Percentiles rank a stretch among this genome's conserved stretches.
Conservation (phyloP, 2,329 filamentous ascomycete genomes). For the Aspergillus fructus region DNA sequence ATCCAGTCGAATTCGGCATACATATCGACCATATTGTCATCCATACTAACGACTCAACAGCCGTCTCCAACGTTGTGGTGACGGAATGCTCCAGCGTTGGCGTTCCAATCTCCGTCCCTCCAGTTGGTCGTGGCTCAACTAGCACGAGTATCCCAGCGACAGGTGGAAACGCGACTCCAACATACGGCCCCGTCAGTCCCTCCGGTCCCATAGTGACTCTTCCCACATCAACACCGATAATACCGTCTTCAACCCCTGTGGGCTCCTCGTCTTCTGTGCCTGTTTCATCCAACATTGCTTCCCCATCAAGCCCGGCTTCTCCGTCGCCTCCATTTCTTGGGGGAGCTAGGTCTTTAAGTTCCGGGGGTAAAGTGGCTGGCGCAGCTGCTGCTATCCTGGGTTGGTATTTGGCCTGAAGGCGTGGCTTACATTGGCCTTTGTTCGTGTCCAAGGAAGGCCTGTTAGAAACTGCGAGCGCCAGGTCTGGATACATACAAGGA, state of each 20-base stretch:
- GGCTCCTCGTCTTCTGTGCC: slow-evolving; percentile 1
- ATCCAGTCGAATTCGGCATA: not conserved
- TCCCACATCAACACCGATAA: not conserved
- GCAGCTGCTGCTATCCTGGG: not conserved
- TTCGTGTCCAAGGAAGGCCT: not conserved
- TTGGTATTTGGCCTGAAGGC: not conserved
- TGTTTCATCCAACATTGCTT: not conserved
- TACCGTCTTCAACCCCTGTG: not conserved
- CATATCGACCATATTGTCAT: not conserved
- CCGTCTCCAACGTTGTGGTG: slow-evolving; percentile 37
- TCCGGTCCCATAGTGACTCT: not conserved
- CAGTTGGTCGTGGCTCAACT: slow-evolving; percentile 20
- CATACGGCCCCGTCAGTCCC: not conserved
- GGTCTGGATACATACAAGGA: not conserved
- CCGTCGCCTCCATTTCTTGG: not conserved
- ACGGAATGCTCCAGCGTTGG: slow-evolving; percentile 36
- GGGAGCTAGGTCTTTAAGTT: not conserved
- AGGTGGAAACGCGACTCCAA: not conserved
- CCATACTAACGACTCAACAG: slow-evolving; percentile 17
- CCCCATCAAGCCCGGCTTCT: not conserved
- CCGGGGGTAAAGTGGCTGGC: not conserved
- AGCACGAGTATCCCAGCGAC: slow-evolving; percentile 15
- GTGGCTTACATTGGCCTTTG: not conserved
- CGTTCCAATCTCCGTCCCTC: slow-evolving; percentile 38
- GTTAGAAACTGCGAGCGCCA: not conserved